These are phyloP conservation scores for Chlorella sp. DNA, from an alignment of 139 green algal genomes.

Conservation along the genomic window DNA sequence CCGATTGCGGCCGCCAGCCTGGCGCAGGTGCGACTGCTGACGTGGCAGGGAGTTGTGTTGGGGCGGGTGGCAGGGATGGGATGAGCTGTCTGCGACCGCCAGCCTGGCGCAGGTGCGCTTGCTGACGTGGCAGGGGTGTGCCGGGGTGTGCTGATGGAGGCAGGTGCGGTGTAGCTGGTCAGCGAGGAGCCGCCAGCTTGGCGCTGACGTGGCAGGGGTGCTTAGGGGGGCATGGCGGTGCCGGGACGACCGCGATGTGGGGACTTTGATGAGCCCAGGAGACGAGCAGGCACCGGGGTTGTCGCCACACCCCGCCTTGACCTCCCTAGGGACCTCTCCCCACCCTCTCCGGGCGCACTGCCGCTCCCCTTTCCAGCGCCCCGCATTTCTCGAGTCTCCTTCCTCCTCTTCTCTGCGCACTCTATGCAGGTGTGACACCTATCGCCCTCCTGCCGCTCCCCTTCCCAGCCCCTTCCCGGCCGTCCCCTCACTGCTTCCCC, in stretches of 20 bases:
- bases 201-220: neutral
- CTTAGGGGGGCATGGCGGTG: neutral
- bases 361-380: too few relatives aligned
- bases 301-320: too few relatives aligned
- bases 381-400: too few relatives aligned
- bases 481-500: neutral
- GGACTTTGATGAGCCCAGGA: too few relatives aligned
- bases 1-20: constrained; percentile 92
- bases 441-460: neutral
- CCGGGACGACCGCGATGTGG: too few relatives aligned
- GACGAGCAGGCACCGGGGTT: too few relatives aligned
- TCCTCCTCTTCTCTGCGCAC: too few relatives aligned
- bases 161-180: constrained; percentile 43
- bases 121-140: neutral
- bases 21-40: constrained; percentile 79
- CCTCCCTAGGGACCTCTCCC: too few relatives aligned
- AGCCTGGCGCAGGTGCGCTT: constrained; percentile 84
- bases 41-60: neutral
- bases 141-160: constrained; percentile 19
- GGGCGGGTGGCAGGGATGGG: too few relatives aligned
- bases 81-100: constrained; percentile 75
- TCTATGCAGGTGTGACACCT: too few relatives aligned
- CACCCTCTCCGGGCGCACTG: too few relatives aligned
- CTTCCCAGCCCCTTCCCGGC: neutral
- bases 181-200: constrained; percentile 86